Conservation (phyloP, 192 early-diverging fungal genomes). For the Diversispora epigaea region DNA sequence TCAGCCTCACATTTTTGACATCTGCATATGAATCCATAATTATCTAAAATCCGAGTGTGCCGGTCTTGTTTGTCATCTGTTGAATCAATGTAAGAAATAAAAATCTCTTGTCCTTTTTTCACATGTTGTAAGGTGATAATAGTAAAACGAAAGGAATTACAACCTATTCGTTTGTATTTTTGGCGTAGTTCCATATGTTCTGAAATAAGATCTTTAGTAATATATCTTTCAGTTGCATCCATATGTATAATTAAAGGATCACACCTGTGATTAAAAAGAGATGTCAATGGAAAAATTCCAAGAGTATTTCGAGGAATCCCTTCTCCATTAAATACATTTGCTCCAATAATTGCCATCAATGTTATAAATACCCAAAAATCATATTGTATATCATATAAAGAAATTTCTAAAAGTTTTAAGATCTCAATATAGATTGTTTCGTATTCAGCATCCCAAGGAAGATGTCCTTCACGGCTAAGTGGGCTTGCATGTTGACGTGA, state of each 20-base stretch:
- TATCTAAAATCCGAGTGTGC: neutral
- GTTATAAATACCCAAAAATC: conserved; percentile 27
- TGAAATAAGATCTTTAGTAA: neutral
- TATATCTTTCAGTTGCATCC: neutral
- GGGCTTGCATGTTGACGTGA: conserved; percentile 5
- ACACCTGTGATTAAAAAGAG: conserved; percentile 25
- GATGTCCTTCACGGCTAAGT: neutral
- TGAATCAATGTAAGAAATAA: conserved; percentile 5
- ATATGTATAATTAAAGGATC: neutral
- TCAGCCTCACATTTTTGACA: conserved; percentile 2
- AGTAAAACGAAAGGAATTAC: neutral
- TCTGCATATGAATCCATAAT: conserved; percentile 3
- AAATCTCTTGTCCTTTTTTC: conserved; percentile 12
- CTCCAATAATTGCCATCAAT: conserved; percentile 2
- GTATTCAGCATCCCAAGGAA: conserved; percentile 12
- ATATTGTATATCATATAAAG: conserved; percentile 20
- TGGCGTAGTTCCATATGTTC: neutral
- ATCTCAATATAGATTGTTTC: conserved; percentile 22
- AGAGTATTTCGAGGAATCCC: neutral
- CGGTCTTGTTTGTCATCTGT: conserved; percentile 4
- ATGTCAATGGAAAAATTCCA: conserved; percentile 2
- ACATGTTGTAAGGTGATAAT: neutral
- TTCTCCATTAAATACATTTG: conserved; percentile 11
- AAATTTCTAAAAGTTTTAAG: conserved; percentile 15
- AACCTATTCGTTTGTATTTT: neutral